Evolutionary conservation across 1,284 basidiomycete genomes (phyloP).

Genomic region (Schizophyllum amplum): DNA sequence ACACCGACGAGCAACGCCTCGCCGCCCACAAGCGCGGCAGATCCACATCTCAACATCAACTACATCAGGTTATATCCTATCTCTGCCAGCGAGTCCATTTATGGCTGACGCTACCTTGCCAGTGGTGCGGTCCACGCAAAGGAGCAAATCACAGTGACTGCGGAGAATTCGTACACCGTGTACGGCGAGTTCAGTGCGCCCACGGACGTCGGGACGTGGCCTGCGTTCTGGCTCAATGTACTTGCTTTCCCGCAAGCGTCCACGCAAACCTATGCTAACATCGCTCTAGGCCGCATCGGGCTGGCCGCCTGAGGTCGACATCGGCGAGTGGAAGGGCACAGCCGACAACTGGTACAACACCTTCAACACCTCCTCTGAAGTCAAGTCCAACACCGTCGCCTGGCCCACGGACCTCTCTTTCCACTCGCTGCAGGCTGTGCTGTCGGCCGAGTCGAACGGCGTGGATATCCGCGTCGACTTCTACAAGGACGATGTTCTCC

Average conservation of each 20-base stretch:
- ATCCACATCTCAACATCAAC: conserved; percentile 31
- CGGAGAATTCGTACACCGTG: conserved; percentile 26
- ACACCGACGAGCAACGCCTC: conserved; percentile 29
- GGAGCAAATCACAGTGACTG: conserved; percentile 31
- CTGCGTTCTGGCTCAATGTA: conserved; percentile 29
- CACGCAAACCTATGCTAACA: no score
- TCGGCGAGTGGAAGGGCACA: conserved; percentile 40
- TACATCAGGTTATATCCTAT: conserved; percentile 24
- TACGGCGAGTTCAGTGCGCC: conserved; percentile 35
- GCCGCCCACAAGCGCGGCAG: conserved; percentile 30
- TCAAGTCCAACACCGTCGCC: conserved; percentile 27
- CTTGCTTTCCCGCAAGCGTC: no score
- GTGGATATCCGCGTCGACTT: conserved; percentile 31
- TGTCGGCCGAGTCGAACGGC: conserved; percentile 28
- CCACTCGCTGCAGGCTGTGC: conserved; percentile 32
- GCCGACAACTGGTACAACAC: conserved; percentile 36
- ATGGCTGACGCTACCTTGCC: not conserved
- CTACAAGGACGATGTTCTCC: conserved; percentile 29
- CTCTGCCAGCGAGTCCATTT: not conserved
- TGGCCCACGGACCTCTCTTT: conserved; percentile 36
- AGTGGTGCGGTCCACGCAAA: conserved; percentile 35
- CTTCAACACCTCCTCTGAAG: conserved; percentile 32
- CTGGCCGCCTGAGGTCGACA: conserved; percentile 36
- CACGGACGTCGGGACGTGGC: conserved; percentile 33
- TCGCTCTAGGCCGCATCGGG: conserved; percentile 27